Percentiles rank a stretch among this genome's conserved stretches.
Evolutionary conservation across 1,139 yeast genomes (phyloP).

Genomic region (Candida dubliniensis): DNA sequence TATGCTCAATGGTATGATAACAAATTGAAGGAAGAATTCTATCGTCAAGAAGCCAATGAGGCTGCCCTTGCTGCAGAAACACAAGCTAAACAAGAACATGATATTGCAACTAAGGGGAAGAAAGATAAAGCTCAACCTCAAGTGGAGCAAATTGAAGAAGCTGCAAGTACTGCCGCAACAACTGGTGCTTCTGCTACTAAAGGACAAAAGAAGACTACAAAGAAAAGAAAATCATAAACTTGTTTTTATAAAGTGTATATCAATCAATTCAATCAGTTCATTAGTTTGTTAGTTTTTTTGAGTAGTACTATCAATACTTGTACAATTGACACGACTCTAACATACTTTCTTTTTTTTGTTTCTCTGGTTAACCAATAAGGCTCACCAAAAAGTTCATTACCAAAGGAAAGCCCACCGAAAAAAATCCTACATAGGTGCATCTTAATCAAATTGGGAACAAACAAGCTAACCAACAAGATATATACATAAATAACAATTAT

Average conservation of each 20-base stretch:
- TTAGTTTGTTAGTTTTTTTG: too few species aligned
- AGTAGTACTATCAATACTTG: too few species aligned
- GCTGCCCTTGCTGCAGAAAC: slow-evolving; percentile 20
- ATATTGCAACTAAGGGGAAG: slow-evolving; percentile 13
- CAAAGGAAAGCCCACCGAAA: not conserved
- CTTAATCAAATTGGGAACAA: not conserved
- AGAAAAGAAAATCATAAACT: slow-evolving; percentile 16
- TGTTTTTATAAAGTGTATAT: not conserved
- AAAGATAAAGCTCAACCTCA: not conserved
- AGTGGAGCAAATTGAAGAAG: slow-evolving; percentile 8
- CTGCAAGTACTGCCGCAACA: slow-evolving; percentile 13
- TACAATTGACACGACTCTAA: too few species aligned
- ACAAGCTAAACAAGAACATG: slow-evolving; percentile 22
- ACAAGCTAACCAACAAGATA: slow-evolving; percentile 5
- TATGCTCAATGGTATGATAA: slow-evolving; percentile 80
- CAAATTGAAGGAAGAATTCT: slow-evolving; percentile 53
- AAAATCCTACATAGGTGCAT: not conserved
- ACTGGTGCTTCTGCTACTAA: slow-evolving; percentile 18
- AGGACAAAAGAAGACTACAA: slow-evolving; percentile 18
- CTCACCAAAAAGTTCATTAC: slow-evolving; percentile 13
- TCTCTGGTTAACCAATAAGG: slow-evolving; percentile 12
- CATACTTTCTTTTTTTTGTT: not conserved
- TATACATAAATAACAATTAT: slow-evolving; percentile 9
- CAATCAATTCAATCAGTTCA: too few species aligned
- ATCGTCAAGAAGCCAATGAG: slow-evolving; percentile 41